Evolutionary conservation across 768 basidiomycete genomes (phyloP), one percentile per base, ranked within the genome.

Genomic region (Lentinula detonsa): DNA sequence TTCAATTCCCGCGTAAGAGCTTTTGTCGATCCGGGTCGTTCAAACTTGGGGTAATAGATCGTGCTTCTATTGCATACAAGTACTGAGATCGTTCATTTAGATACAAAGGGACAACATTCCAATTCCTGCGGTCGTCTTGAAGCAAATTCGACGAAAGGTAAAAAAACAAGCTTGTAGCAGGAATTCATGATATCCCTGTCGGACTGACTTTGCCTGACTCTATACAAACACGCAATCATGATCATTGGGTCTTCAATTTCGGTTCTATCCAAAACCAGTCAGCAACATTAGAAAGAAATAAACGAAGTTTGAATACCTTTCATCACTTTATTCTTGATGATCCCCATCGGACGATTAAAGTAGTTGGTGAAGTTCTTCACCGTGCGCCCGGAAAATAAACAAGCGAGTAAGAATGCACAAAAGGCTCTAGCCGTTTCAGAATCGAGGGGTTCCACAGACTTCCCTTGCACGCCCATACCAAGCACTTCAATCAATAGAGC

Each of bases 371-470:
- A 89, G 65, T 86, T 91, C 75, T 82, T 87, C 48, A 83, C 76
- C 1, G 90, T 82, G 40, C 93, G 77, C 35, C 78, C 77, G 1
- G 78, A 71, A 65, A 95, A 94, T 43, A 93, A 65, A 0, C 67
- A 75, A 11, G 81, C 77, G 16, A 94, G 76, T 1, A 93, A 67
- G 13, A 87, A 61, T 34, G 88, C 87, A 70, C 91, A 93, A 18
- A 86, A 76, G 6, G 90, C 86, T 11, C 91, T 76, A 10, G 91
- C 92, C 5, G 76, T 78, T 67, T 88, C 82, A 0, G 82, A 75
- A 60, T 90, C 86, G 4, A 88, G 66, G 1, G 86, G 75, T 37
- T 80, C 78, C 1, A 81, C 60, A 5, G 35, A n/a, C 28, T 74
- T 74, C 33, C 68, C 73, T 7, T 69, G 64, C 2, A 65, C 66